phyloP scores from a whole-genome alignment of 2,329 filamentous ascomycete species.

The Phialophora tarda region DNA sequence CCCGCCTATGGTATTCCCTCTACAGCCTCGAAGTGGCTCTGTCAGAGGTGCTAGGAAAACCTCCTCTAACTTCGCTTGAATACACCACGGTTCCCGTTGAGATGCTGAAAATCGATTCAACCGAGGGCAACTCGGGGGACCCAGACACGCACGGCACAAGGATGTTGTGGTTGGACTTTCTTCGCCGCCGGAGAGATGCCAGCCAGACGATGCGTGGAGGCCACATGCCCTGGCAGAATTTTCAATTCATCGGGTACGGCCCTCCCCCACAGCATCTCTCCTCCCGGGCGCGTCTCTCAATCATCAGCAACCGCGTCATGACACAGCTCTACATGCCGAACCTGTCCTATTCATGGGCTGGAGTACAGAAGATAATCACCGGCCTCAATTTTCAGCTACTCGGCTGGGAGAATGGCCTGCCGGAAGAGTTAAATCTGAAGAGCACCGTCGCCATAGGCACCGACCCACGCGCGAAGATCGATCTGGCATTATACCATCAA shows the following conservation, averaged over 20 bases:
- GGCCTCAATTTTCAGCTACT: constrained; percentile 29
- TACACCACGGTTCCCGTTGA: background rate
- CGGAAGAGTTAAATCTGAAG: background rate
- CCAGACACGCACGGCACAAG: constrained; percentile 6
- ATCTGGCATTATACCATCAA: background rate
- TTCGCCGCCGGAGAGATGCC: constrained; percentile 18
- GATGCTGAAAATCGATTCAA: background rate
- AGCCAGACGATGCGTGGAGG: constrained; percentile 28
- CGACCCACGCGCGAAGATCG: background rate
- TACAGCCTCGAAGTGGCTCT: constrained; percentile 40
- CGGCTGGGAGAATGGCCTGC: constrained; percentile 26
- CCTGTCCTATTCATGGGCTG: constrained; percentile 26
- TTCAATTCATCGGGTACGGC: constrained; percentile 24
- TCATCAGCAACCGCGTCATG: constrained; percentile 32
- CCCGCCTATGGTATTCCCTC: constrained; percentile 40
- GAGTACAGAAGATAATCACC: constrained; percentile 29
- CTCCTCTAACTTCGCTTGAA: constrained; percentile 32
- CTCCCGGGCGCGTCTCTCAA: constrained; percentile 23
- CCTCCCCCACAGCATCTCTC: constrained; percentile 24
- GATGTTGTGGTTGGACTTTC: constrained; percentile 29
- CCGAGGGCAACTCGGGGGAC: background rate
- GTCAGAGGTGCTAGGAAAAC: constrained; percentile 39
- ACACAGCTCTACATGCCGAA: constrained; percentile 27
- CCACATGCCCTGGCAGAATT: constrained; percentile 24
- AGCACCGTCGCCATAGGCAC: background rate